Evolutionary conservation across 1,284 basidiomycete species (phyloP), one percentile per base, ranked within the genome.

Genomic region (Fistulinella staudtii): DNA sequence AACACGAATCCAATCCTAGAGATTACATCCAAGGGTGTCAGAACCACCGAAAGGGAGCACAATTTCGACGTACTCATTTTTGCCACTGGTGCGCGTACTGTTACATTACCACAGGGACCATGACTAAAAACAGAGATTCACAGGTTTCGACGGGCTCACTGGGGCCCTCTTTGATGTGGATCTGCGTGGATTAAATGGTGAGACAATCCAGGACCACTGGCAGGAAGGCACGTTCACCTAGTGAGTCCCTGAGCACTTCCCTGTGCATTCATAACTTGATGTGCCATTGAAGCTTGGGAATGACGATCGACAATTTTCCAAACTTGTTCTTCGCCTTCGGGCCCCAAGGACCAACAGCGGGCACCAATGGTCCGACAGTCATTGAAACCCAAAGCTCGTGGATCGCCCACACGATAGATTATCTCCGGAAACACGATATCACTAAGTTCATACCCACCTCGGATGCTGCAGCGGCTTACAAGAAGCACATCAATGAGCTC

Each of bases 261-360:
- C 23, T 4, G 15, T 31, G 5, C 5, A 13, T 34, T n/a, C 15
- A 11, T 29, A n/a, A 29, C 28, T 10, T 29, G 4, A 18, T 4
- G 2, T 17, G 5, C 11, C 8, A 2, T 15, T 0, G 14, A 44
- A 34, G 56, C 13, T 33, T 59, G 3, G 48, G 54, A 10, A 39
- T 57, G 52, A 38, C 55, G 7, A 36, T 55, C 4, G 53, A 56
- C 14, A 50, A 60, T 17, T 55, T 60, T 23, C 57, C 44, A 9
- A 55, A 57, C 38, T 22, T 57, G 0, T 60, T 24, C 23, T 45
- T 53, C 11, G 33, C 41, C 23, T 41, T 53, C 3, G 53, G 57
- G 6, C 46, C 57, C 1, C 57, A 57, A 1, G 57, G 39, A 21
- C 54, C 55, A 1, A 46, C 36, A 0, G 39, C 45, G 3, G 27